phyloP scores from a whole-genome alignment of 2,329 filamentous ascomycete genomes.

The Thermothelomyces thermophilus region DNA sequence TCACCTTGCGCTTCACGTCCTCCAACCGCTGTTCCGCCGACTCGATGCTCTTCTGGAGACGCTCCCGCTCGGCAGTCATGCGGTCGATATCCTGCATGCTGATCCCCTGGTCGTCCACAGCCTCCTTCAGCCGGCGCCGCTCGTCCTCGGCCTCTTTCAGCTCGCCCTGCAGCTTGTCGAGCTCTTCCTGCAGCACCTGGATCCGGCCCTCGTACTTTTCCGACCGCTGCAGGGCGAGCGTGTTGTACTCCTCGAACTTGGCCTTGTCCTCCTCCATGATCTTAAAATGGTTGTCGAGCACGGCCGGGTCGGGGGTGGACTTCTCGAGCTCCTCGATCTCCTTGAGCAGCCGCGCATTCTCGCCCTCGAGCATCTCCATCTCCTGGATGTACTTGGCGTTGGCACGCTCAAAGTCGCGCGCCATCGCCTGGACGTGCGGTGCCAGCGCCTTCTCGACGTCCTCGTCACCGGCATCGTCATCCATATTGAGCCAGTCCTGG shows the following conservation, averaged over 20 bases:
- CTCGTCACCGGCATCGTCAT: slow-evolving; percentile 82
- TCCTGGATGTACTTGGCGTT: slow-evolving; percentile 83
- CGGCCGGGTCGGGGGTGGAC: slow-evolving; percentile 72
- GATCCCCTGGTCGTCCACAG: slow-evolving; percentile 88
- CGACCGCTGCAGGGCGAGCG: slow-evolving; percentile 72
- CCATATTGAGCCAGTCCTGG: slow-evolving; percentile 86
- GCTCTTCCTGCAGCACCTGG: slow-evolving; percentile 76
- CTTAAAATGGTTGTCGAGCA: slow-evolving; percentile 82
- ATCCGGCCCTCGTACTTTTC: slow-evolving; percentile 82
- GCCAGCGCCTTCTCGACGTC: slow-evolving; percentile 70
- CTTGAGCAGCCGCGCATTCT: slow-evolving; percentile 71
- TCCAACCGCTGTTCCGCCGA: slow-evolving; percentile 69
- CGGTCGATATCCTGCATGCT: slow-evolving; percentile 98
- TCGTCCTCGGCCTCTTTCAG: slow-evolving; percentile 77
- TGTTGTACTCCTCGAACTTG: slow-evolving; percentile 95
- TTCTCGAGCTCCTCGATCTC: slow-evolving; percentile 90
- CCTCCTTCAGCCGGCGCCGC: slow-evolving; percentile 68
- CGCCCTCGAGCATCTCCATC: slow-evolving; percentile 76
- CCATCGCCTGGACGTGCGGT: slow-evolving; percentile 85
- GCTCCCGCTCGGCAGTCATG: slow-evolving; percentile 92
- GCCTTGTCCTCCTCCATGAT: slow-evolving; percentile 90
- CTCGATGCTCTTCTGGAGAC: slow-evolving; percentile 83
- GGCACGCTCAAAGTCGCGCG: slow-evolving; percentile 72
- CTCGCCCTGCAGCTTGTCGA: slow-evolving; percentile 70
- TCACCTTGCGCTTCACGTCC: slow-evolving; percentile 74